Percentiles rank a stretch among this genome's conserved stretches.
Conservation (phyloP, 2,329 filamentous ascomycete genomes). For the Lanzia echinophila region DNA sequence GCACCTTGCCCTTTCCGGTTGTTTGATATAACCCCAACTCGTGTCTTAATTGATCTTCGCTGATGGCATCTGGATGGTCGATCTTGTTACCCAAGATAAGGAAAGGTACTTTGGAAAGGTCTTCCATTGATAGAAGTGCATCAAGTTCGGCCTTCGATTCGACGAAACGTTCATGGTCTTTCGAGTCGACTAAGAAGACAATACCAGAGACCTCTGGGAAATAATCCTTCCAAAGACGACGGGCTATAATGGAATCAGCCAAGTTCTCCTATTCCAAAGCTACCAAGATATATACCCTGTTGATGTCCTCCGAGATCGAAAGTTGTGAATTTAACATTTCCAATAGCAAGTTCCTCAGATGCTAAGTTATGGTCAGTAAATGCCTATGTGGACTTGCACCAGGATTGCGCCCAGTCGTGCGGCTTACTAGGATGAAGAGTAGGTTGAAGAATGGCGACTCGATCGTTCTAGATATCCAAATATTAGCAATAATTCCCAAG, state of each 20-base stretch:
- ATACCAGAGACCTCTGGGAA: constrained; percentile 95
- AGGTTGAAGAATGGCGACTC: constrained; percentile 83
- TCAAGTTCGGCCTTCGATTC: constrained; percentile 98
- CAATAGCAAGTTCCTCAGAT: constrained; percentile 87
- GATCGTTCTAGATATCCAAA: constrained; percentile 62
- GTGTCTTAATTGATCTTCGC: constrained; percentile 89
- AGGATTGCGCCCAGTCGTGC: not conserved
- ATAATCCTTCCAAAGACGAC: constrained; percentile 93
- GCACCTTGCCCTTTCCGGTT: constrained; percentile 91
- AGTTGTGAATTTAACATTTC: constrained; percentile 89
- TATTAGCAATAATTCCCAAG: constrained; percentile 16
- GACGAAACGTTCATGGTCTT: constrained; percentile 88
- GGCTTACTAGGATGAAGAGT: constrained; percentile 78
- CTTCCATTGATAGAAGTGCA: constrained; percentile 92
- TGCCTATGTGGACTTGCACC: constrained; percentile 14
- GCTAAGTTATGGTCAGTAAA: constrained; percentile 41
- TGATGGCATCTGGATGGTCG: constrained; percentile 91
- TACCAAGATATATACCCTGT: constrained; percentile 54
- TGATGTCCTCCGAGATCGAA: constrained; percentile 92
- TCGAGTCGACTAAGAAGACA: constrained; percentile 95
- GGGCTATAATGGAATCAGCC: constrained; percentile 47
- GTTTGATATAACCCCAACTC: constrained; percentile 93
- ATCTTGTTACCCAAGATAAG: constrained; percentile 99
- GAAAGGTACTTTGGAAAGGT: constrained; percentile 91
- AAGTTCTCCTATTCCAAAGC: not conserved